A percentile compares a stretch with the other conserved stretches of the same genome.
phyloP scores from a whole-genome alignment of 768 basidiomycete species.

The Tylopilus vinaceipallidus region DNA sequence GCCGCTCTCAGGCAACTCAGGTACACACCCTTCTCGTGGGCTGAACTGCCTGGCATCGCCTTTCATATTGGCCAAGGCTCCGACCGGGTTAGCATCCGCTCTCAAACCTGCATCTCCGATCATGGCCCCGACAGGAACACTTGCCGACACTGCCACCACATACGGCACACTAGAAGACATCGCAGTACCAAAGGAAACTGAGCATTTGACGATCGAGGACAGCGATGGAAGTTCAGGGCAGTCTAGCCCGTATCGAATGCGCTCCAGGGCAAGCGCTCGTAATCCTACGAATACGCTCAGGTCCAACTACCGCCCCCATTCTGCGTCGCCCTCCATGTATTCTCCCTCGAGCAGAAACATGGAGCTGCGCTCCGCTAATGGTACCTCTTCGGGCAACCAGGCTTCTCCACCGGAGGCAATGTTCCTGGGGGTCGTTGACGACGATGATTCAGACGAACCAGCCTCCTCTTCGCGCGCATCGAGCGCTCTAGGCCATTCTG shows the following conservation, averaged over 20 bases:
- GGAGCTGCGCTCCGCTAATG: not conserved
- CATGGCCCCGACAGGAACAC: not conserved
- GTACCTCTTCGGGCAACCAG: slow-evolving; percentile 2
- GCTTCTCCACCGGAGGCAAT: not conserved
- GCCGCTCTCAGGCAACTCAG: not conserved
- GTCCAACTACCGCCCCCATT: slow-evolving; percentile 3
- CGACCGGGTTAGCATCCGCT: not conserved
- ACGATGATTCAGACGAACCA: slow-evolving; percentile 1
- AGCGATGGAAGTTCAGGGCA: slow-evolving; percentile 1
- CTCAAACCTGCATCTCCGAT: slow-evolving; percentile 1
- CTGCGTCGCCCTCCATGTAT: slow-evolving; percentile 2
- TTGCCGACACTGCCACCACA: not conserved
- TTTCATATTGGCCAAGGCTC: slow-evolving; percentile 7
- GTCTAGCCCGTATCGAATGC: slow-evolving; percentile 1
- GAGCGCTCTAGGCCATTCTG: slow-evolving; percentile 1
- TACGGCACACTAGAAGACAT: not conserved
- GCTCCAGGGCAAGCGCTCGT: too few relatives aligned
- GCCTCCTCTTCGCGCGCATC: slow-evolving; percentile 3
- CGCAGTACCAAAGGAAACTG: not conserved
- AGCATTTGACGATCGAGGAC: slow-evolving; percentile 1
- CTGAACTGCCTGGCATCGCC: slow-evolving; percentile 15
- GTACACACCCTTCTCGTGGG: not conserved
- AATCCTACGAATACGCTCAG: not conserved
- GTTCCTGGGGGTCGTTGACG: not conserved
- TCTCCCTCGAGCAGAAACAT: slow-evolving; percentile 10